phyloP scores from a whole-genome alignment of 352 stramenopile genomes.

The Pythium aphanidermatum region DNA sequence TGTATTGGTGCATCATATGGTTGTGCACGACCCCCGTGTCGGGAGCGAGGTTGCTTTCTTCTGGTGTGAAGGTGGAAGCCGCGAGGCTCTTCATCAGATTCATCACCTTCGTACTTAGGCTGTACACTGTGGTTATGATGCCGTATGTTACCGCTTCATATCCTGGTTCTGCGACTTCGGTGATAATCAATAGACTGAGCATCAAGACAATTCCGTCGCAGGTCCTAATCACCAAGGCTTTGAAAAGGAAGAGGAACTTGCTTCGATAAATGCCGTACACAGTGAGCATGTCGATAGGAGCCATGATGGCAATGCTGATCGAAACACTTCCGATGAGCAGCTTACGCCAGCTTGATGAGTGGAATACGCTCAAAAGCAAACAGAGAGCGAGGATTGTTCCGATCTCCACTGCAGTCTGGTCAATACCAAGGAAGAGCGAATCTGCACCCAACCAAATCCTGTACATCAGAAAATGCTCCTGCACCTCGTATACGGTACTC shows the following conservation, averaged over 20 bases:
- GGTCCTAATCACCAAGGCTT: constrained; percentile 1
- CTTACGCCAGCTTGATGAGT: constrained; percentile 18
- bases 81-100: constrained; percentile 6
- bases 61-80: neutral
- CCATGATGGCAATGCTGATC: constrained; percentile 3
- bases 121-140: constrained; percentile 15
- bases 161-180: constrained; percentile 16
- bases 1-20: too few species aligned
- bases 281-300: constrained; percentile 6
- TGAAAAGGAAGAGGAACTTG: constrained; percentile 6
- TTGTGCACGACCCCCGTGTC: too few species aligned
- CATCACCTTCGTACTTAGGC: constrained; percentile 5
- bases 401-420: neutral
- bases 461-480: neutral
- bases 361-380: neutral
- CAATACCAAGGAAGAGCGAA: neutral
- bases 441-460: constrained; percentile 1
- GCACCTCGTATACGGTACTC: neutral
- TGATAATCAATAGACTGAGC: constrained; percentile 8
- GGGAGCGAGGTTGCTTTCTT: too few species aligned
- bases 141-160: constrained; percentile 17
- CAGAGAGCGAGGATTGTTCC: neutral
- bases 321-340: constrained; percentile 1
- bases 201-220: constrained; percentile 1
- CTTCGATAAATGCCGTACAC: constrained; percentile 9